Conservation (phyloP, 129 eudicot species). For the Helianthus annuus region HanXRQr2.0-SUNRISE NC_035439.2:85115213-85115712, state of each 20-base stretch:
- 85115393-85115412: slow-evolving; percentile 39
- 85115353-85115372: slow-evolving; percentile 44
- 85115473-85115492: slow-evolving; percentile 54
- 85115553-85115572: slow-evolving; percentile 22
- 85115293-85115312: background rate
- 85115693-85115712: slow-evolving; percentile 6
- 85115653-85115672: slow-evolving; percentile 21
- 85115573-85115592: background rate
- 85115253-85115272: background rate
- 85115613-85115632: background rate
- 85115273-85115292: slow-evolving; percentile 10
- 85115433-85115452: slow-evolving; percentile 55
- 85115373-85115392: slow-evolving; percentile 49
- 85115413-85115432: slow-evolving; percentile 48
- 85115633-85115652: slow-evolving; percentile 25
- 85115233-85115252: background rate
- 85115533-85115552: slow-evolving; percentile 33
- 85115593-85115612: background rate
- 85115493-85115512: slow-evolving; percentile 41
- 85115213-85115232: slow-evolving; percentile 4
- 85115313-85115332: background rate
- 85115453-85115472: slow-evolving; percentile 46
- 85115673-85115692: slow-evolving; percentile 23
- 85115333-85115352: slow-evolving; percentile 17
- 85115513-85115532: slow-evolving; percentile 23